A percentile compares a stretch with the other conserved stretches of the same genome.
phyloP scores from a whole-genome alignment of 2,329 filamentous ascomycete genomes.

The Mycosphaerella sp. region DNA sequence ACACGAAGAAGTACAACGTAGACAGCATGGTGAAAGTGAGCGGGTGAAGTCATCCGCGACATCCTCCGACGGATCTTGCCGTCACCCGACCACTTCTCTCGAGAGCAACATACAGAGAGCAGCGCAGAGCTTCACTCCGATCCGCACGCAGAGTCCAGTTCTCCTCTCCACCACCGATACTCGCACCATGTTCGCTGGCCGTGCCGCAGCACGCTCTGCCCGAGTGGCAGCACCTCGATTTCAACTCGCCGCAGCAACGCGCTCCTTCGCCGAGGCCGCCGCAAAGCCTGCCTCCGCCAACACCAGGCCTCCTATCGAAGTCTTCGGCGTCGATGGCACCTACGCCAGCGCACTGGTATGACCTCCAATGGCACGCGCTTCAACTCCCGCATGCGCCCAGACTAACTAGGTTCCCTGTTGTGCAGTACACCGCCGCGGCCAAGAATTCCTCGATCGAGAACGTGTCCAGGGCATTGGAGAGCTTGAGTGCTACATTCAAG shows the following conservation, averaged over 20 bases:
- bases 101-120: neutral
- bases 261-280: conserved; percentile 66
- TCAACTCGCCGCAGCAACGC: conserved; percentile 54
- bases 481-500: conserved; percentile 65
- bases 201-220: conserved; percentile 52
- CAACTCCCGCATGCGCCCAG: neutral
- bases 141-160: conserved; percentile 6
- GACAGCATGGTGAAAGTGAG: neutral
- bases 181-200: conserved; percentile 51
- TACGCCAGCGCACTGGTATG: conserved; percentile 55
- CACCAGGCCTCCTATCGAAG: conserved; percentile 77
- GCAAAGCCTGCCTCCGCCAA: conserved; percentile 50
- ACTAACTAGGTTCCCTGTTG: neutral
- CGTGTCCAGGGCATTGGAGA: conserved; percentile 71
- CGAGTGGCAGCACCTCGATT: conserved; percentile 54
- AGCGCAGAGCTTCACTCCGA: conserved; percentile 4
- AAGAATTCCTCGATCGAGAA: conserved; percentile 82
- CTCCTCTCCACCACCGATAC: conserved; percentile 13
- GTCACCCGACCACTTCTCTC: neutral
- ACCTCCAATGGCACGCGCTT: neutral
- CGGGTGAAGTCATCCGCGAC: neutral
- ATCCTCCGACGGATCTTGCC: neutral
- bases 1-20: no score
- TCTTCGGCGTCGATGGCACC: conserved; percentile 95
- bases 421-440: conserved; percentile 87